Evolutionary conservation across 495 filamentous ascomycete genomes (phyloP).

Genomic region (Talaromyces liani): DNA sequence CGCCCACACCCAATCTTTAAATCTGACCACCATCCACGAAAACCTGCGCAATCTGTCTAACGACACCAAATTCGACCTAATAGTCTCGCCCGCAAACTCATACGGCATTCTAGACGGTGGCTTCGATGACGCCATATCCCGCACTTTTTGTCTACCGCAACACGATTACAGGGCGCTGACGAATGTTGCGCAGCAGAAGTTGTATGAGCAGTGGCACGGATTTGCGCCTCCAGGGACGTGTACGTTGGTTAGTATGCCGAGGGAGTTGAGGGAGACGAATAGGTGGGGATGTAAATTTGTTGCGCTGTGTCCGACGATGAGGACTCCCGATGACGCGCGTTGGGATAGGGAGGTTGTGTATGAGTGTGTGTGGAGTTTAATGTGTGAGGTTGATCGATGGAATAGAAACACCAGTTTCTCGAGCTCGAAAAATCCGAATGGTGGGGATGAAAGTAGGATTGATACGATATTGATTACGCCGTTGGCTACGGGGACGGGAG

Average conservation of each 20-base stretch:
- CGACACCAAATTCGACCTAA: constrained; percentile 29
- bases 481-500: constrained; percentile 37
- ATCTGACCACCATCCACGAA: constrained; percentile 27
- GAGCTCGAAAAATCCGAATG: background rate
- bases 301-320: constrained; percentile 46
- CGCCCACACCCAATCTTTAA: constrained; percentile 16
- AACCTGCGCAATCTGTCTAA: constrained; percentile 23
- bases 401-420: constrained; percentile 22
- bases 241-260: constrained; percentile 35
- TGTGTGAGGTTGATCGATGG: constrained; percentile 36
- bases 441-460: constrained; percentile 19
- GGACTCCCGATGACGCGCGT: constrained; percentile 24
- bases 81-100: constrained; percentile 48
- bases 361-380: constrained; percentile 44
- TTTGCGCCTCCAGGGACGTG: constrained; percentile 43
- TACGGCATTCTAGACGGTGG: constrained; percentile 44
- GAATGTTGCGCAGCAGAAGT: constrained; percentile 23
- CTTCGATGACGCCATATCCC: constrained; percentile 47
- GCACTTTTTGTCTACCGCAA: constrained; percentile 31
- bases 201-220: constrained; percentile 41
- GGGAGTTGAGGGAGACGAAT: constrained; percentile 19
- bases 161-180: constrained; percentile 40
- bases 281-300: constrained; percentile 33
- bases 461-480: constrained; percentile 40
- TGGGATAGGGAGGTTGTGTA: constrained; percentile 51